Conservation (phyloP, 345 rosid species). For the Reutealis trisperma region DNA sequence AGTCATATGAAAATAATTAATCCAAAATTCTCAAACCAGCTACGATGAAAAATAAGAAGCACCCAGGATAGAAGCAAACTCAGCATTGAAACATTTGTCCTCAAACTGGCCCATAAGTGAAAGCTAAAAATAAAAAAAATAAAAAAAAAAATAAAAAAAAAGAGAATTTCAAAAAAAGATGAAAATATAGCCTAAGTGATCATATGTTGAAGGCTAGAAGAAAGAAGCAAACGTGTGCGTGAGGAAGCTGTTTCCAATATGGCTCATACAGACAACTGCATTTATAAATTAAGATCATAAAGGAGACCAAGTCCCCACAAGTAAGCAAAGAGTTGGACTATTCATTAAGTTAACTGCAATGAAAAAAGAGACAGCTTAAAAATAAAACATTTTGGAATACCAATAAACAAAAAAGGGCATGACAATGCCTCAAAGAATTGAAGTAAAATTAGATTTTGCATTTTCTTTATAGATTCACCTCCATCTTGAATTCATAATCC, state of each 20-base stretch:
- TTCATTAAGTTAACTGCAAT: not conserved
- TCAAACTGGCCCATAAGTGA: not conserved
- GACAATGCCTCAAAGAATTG: conserved; percentile 3
- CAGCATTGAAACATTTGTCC: not conserved
- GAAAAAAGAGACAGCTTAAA: conserved; percentile 2
- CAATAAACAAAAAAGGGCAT: conserved; percentile 6
- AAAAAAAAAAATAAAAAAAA: no score
- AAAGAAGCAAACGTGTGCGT: not conserved
- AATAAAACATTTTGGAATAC: not conserved
- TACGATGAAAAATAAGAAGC: not conserved
- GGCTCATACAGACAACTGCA: not conserved
- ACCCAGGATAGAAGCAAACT: not conserved
- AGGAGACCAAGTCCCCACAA: not conserved
- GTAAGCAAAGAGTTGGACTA: not conserved
- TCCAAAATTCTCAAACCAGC: not conserved
- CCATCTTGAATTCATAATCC: conserved; percentile 84
- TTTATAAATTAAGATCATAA: not conserved
- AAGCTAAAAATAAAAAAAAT: not conserved
- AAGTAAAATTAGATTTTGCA: conserved; percentile 8
- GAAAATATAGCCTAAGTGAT: not conserved
- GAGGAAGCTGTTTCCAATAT: not conserved
- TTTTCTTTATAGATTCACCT: conserved; percentile 45
- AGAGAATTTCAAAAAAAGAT: no score
- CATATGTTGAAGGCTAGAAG: not conserved
- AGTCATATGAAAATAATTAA: not conserved